Evolutionary conservation across 1,284 basidiomycete genomes (phyloP).

Genomic region (Apiotrichum laibachii): DNA sequence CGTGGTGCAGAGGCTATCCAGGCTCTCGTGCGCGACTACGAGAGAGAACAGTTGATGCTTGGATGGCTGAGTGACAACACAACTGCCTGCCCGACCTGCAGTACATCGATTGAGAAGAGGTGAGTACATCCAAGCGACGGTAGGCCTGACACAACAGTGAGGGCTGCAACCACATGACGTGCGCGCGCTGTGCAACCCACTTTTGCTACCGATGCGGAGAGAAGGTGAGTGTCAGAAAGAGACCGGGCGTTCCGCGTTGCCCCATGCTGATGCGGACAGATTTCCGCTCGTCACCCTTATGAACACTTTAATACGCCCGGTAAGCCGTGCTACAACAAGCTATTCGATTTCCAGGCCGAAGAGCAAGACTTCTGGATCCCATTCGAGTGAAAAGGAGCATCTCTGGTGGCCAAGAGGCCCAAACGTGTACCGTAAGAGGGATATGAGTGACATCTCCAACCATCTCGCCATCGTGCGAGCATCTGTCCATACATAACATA

Average conservation of each 20-base stretch:
- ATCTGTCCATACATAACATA: too few relatives aligned
- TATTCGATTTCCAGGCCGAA: neutral
- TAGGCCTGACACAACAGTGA: slow-evolving; percentile 11
- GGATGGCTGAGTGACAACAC: slow-evolving; percentile 44
- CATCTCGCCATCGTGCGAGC: too few relatives aligned
- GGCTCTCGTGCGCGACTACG: slow-evolving; percentile 11
- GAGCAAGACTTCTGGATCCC: neutral
- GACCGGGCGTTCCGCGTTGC: neutral
- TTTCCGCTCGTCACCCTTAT: neutral
- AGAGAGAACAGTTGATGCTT: slow-evolving; percentile 8
- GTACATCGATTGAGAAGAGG: slow-evolving; percentile 46
- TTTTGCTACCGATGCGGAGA: slow-evolving; percentile 49
- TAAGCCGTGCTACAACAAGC: neutral
- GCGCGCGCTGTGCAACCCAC: slow-evolving; percentile 42
- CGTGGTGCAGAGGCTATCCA: slow-evolving; percentile 6
- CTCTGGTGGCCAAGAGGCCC: too few relatives aligned
- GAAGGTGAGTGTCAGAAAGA: slow-evolving; percentile 25
- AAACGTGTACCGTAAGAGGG: neutral
- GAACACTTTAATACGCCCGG: neutral
- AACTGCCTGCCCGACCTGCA: slow-evolving; percentile 44
- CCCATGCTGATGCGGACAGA: neutral
- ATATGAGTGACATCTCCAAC: too few relatives aligned
- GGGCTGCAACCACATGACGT: slow-evolving; percentile 52
- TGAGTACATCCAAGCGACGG: neutral
- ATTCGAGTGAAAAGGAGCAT: neutral